phyloP scores from a whole-genome alignment of 371 early-diverging fungal genomes.

The Syncephalastrum monosporum region DNA sequence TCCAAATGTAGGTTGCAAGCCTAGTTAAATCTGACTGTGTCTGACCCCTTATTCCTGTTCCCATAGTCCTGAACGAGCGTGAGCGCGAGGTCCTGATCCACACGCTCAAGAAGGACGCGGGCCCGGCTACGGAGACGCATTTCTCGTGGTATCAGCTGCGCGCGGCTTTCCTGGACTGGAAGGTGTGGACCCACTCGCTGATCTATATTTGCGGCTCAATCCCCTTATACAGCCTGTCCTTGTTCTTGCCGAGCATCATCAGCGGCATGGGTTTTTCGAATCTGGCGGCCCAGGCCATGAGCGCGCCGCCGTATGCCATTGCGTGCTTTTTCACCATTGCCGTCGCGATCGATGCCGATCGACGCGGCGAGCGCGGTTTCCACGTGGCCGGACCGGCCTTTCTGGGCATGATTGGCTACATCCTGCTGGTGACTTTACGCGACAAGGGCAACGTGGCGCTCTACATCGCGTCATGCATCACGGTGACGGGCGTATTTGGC shows the following conservation, averaged over 20 bases:
- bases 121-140: slow-evolving; percentile 55
- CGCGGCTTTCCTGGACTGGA: slow-evolving; percentile 54
- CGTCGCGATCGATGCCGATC: slow-evolving; percentile 66
- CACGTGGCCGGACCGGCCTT: slow-evolving; percentile 62
- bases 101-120: slow-evolving; percentile 60
- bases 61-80: slow-evolving; percentile 46
- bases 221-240: slow-evolving; percentile 63
- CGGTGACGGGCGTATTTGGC: slow-evolving; percentile 56
- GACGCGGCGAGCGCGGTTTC: slow-evolving; percentile 57
- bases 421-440: slow-evolving; percentile 50
- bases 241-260: slow-evolving; percentile 76
- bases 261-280: slow-evolving; percentile 60
- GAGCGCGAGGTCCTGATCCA: slow-evolving; percentile 57
- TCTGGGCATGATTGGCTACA: slow-evolving; percentile 65
- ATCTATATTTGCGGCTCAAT: slow-evolving; percentile 64
- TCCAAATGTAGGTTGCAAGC: slow-evolving; percentile 43
- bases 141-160: slow-evolving; percentile 62
- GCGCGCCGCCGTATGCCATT: slow-evolving; percentile 17
- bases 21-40: background rate
- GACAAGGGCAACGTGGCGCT: slow-evolving; percentile 20
- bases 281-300: slow-evolving; percentile 51
- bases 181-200: slow-evolving; percentile 53
- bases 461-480: slow-evolving; percentile 55
- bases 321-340: slow-evolving; percentile 57
- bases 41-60: background rate